Conservation (phyloP, 1,284 basidiomycete species). For the Flammula alnicola region DNA sequence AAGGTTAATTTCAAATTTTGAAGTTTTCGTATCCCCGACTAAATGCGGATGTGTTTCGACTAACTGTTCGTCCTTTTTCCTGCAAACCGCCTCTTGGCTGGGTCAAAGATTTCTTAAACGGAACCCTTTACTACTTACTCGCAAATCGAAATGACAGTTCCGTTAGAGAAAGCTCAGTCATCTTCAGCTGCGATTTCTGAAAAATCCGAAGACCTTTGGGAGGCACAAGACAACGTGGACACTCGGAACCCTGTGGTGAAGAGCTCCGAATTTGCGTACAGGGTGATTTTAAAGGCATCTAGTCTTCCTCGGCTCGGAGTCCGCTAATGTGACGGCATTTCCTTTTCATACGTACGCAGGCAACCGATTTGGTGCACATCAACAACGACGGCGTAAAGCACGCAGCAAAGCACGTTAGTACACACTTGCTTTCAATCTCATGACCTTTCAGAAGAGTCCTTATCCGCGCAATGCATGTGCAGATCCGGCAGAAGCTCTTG, state of each 20-base stretch:
- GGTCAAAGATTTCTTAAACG: too few relatives aligned
- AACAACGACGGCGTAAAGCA: constrained; percentile 58
- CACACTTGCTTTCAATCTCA: constrained; percentile 8
- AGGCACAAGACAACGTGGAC: constrained; percentile 16
- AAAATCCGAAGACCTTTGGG: constrained; percentile 21
- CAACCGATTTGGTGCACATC: constrained; percentile 61
- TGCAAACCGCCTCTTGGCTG: background rate
- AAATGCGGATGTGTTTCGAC: background rate
- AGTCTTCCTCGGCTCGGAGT: constrained; percentile 1
- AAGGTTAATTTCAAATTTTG: background rate
- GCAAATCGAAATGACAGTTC: constrained; percentile 10
- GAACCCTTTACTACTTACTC: too few relatives aligned
- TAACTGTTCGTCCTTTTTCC: background rate
- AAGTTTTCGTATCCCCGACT: too few relatives aligned
- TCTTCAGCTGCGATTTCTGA: constrained; percentile 16
- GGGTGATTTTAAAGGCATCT: constrained; percentile 38
- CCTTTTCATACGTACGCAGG: constrained; percentile 35
- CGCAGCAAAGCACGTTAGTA: constrained; percentile 63
- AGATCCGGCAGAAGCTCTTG: constrained; percentile 66
- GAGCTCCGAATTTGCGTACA: constrained; percentile 54
- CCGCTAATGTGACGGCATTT: constrained; percentile 13
- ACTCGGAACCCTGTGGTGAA: constrained; percentile 53
- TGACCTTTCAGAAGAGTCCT: constrained; percentile 5
- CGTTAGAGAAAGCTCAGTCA: constrained; percentile 1
- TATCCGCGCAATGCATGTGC: constrained; percentile 2